Conservation (phyloP, 2,329 filamentous ascomycete genomes). For the Arthrobotrys conoides region DNA sequence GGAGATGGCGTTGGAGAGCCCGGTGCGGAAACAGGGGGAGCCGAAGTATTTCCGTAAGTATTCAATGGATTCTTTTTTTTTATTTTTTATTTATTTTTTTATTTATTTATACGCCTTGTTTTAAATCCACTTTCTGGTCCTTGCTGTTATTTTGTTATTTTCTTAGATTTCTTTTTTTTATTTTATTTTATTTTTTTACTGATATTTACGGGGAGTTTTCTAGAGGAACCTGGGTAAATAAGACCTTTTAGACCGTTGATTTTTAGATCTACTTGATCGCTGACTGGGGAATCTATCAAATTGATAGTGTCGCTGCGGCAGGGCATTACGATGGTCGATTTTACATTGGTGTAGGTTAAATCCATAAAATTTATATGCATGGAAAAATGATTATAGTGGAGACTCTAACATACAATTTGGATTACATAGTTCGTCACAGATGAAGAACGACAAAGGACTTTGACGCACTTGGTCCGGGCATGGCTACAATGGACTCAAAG, state of each 20-base stretch:
- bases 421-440: slow-evolving; percentile 73
- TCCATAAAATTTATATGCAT: too few relatives aligned
- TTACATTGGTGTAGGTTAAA: slow-evolving; percentile 25
- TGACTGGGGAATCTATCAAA: slow-evolving; percentile 8
- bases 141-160: too few relatives aligned
- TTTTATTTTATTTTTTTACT: not conserved
- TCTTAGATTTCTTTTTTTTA: too few relatives aligned
- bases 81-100: not conserved
- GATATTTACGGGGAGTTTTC: not conserved
- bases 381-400: too few relatives aligned
- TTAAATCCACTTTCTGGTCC: too few relatives aligned
- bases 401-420: slow-evolving; percentile 68
- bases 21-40: slow-evolving; percentile 19
- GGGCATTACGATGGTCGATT: slow-evolving; percentile 50
- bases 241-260: not conserved
- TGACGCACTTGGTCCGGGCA: slow-evolving; percentile 79
- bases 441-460: slow-evolving; percentile 75
- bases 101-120: too few relatives aligned
- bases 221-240: slow-evolving; percentile 30
- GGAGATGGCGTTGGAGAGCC: not conserved
- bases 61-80: not conserved
- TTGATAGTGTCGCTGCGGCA: slow-evolving; percentile 12
- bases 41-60: slow-evolving; percentile 52
- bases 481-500: slow-evolving; percentile 78
- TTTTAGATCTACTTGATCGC: not conserved